Percentiles rank a stretch among this genome's conserved stretches.
These are phyloP conservation scores for Neurospora sp. DNA, from an alignment of 495 filamentous ascomycete genomes.

Conservation along the genomic window DNA sequence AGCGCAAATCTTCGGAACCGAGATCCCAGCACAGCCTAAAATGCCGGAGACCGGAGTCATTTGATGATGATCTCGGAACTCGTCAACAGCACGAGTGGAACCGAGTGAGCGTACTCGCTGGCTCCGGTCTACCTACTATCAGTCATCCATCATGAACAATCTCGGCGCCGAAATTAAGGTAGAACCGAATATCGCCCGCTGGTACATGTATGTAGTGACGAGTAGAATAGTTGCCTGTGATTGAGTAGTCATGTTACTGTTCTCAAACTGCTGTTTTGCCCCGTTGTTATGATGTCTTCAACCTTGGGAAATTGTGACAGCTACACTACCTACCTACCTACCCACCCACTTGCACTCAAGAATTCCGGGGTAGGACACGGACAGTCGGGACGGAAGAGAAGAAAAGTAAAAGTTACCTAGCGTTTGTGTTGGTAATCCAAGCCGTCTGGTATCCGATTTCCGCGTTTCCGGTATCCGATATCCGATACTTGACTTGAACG, in stretches of 20 bases:
- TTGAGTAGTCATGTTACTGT: neutral
- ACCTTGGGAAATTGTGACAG: neutral
- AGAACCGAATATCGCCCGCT: neutral
- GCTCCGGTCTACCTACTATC: neutral
- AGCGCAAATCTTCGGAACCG: neutral
- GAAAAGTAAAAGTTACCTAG: neutral
- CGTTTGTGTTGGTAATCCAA: neutral
- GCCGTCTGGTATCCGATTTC: neutral
- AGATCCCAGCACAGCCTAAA: neutral
- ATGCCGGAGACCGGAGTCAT: neutral
- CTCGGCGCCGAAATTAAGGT: neutral
- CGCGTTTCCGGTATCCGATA: neutral
- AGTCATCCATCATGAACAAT: neutral
- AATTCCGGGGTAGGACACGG: neutral
- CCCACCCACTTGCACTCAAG: neutral
- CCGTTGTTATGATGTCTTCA: neutral
- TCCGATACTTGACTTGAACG: neutral
- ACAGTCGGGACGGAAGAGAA: neutral
- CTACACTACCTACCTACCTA: neutral
- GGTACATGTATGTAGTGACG: neutral
- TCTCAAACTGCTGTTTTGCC: neutral
- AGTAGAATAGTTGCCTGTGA: neutral
- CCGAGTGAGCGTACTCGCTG: too few species aligned
- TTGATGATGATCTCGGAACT: neutral
- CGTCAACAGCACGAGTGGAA: neutral